These are phyloP conservation scores for Hypericum perforatum DNA, from an alignment of 345 rosid species.

Conservation along the genomic window DNA sequence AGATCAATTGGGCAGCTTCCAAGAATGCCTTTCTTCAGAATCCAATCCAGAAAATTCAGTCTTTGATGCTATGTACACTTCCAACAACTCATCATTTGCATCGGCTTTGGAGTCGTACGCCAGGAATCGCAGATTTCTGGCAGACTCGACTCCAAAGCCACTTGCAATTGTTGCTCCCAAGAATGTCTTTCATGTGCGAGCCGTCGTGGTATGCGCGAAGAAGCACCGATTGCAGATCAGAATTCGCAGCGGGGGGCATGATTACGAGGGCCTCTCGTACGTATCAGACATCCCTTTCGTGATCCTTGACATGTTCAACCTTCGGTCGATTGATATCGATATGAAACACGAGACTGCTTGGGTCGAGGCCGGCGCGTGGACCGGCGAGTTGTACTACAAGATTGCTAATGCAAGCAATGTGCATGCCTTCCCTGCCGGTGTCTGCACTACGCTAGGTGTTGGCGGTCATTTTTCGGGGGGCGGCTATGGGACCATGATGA, in stretches of 20 bases:
- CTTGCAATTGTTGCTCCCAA: neutral
- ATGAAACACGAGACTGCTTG: neutral
- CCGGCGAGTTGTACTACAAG: no score
- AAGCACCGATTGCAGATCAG: neutral
- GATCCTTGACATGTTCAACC: neutral
- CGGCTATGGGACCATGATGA: no score
- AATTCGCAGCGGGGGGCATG: neutral
- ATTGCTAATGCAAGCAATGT: no score
- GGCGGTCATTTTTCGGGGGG: no score
- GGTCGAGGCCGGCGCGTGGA: no score
- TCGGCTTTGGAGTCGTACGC: neutral
- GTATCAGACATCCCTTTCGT: neutral
- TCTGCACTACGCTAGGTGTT: no score
- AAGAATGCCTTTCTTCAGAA: no score
- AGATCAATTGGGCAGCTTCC: no score
- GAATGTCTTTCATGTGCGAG: neutral
- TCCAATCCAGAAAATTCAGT: no score
- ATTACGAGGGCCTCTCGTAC: constrained; percentile 1
- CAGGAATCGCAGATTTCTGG: neutral
- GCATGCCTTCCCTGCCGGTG: no score
- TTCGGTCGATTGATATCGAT: neutral
- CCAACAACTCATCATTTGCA: no score
- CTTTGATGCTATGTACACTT: no score
- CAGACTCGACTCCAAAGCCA: neutral
- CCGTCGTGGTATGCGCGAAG: neutral